A percentile compares a stretch with the other conserved stretches of the same genome.
Evolutionary conservation across 2,329 filamentous ascomycete genomes (phyloP).

Genomic region (Aspergillus piperis): DNA sequence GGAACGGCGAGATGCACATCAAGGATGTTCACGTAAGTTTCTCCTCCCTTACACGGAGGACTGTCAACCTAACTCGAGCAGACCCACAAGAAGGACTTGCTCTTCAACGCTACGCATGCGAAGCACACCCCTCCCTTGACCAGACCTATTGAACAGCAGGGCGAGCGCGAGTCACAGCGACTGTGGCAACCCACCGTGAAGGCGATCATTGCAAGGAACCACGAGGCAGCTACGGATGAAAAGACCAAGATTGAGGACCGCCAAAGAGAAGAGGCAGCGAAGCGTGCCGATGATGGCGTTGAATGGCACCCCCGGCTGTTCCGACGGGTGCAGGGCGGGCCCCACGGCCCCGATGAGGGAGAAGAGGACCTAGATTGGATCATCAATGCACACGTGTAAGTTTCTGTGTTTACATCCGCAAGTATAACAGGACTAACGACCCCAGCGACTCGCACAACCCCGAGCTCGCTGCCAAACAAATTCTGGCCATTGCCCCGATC

Average conservation of each 20-base stretch:
- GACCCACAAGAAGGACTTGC: constrained; percentile 84
- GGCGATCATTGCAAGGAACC: constrained; percentile 81
- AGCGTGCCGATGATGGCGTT: constrained; percentile 72
- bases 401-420: constrained; percentile 5
- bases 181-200: constrained; percentile 81
- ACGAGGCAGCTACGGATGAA: constrained; percentile 86
- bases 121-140: constrained; percentile 73
- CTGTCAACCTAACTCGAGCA: constrained; percentile 39
- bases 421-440: not conserved
- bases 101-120: constrained; percentile 82
- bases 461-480: constrained; percentile 74
- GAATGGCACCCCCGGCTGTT: constrained; percentile 92
- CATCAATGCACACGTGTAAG: constrained; percentile 81
- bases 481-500: constrained; percentile 82
- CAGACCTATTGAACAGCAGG: constrained; percentile 81
- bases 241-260: constrained; percentile 95
- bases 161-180: constrained; percentile 83
- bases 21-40: constrained; percentile 67
- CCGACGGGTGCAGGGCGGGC: constrained; percentile 69
- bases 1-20: constrained; percentile 93
- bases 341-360: constrained; percentile 71
- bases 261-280: constrained; percentile 84
- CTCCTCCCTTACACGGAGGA: not conserved
- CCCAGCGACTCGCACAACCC: constrained; percentile 64
- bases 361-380: constrained; percentile 95